These are phyloP conservation scores for Yamadazyma trypodendri DNA, from an alignment of 1,139 yeast species.

Conservation along the genomic window DNA sequence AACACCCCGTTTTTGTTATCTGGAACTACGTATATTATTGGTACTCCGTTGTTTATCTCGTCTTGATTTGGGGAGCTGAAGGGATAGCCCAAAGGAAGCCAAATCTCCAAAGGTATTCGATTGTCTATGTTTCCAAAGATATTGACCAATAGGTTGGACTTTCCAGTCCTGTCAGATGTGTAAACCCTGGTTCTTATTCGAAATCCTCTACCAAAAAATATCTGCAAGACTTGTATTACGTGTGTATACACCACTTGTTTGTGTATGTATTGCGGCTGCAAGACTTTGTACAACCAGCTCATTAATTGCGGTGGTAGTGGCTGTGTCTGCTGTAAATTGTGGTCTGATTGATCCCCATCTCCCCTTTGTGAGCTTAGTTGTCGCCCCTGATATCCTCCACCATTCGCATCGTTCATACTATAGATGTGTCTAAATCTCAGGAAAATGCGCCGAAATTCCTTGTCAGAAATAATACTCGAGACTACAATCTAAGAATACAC, in stretches of 20 bases:
- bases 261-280: slow-evolving; percentile 52
- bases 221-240: slow-evolving; percentile 51
- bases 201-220: slow-evolving; percentile 36
- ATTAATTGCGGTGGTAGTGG: slow-evolving; percentile 33
- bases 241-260: slow-evolving; percentile 60
- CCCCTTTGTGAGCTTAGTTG: background rate
- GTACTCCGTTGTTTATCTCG: slow-evolving; percentile 42
- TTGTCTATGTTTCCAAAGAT: slow-evolving; percentile 51
- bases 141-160: slow-evolving; percentile 58
- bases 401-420: background rate
- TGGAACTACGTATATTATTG: slow-evolving; percentile 60
- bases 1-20: slow-evolving; percentile 35
- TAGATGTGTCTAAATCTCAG: background rate
- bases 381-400: background rate
- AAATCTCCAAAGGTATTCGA: slow-evolving; percentile 62
- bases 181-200: slow-evolving; percentile 71
- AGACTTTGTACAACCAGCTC: slow-evolving; percentile 44
- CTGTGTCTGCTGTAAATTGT: background rate
- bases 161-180: slow-evolving; percentile 57
- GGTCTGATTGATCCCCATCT: background rate
- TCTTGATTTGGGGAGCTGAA: slow-evolving; percentile 16
- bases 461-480: background rate
- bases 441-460: slow-evolving; percentile 5
- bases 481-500: background rate
- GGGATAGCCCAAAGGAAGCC: slow-evolving; percentile 80